Conservation (phyloP, 208 protist species). For the Trypanosoma brucei region DNA sequence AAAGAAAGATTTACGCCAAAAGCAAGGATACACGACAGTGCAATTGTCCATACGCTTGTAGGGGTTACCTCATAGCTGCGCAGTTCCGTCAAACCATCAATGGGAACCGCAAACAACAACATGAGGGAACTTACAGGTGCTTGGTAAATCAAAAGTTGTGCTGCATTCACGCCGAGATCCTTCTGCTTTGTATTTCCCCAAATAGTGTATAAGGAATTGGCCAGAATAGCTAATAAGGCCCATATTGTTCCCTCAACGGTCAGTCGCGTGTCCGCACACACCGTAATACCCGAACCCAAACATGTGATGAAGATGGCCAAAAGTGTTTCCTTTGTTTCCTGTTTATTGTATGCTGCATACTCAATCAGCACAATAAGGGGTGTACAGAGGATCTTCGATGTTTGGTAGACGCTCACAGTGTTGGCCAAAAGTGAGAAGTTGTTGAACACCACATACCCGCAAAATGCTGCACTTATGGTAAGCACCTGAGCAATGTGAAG, state of each 20-base stretch:
- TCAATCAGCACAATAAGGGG: slow-evolving; percentile 76
- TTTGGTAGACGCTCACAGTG: slow-evolving; percentile 81
- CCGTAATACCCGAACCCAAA: slow-evolving; percentile 66
- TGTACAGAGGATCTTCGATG: slow-evolving; percentile 82
- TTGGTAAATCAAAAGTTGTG: slow-evolving; percentile 90
- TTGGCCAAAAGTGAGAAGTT: slow-evolving; percentile 84
- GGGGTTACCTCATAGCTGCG: slow-evolving; percentile 43
- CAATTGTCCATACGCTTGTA: slow-evolving; percentile 56
- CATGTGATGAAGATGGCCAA: slow-evolving; percentile 74
- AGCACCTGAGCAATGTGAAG: slow-evolving; percentile 40
- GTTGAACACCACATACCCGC: slow-evolving; percentile 84
- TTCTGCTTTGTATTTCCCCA: slow-evolving; percentile 88
- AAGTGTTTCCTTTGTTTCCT: slow-evolving; percentile 31
- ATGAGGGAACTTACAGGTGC: slow-evolving; percentile 70
- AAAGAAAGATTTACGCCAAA: slow-evolving; percentile 91
- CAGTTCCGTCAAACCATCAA: slow-evolving; percentile 53
- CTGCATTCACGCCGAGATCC: slow-evolving; percentile 62
- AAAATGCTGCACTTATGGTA: slow-evolving; percentile 70
- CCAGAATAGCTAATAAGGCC: slow-evolving; percentile 52
- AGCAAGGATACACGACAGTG: slow-evolving; percentile 69
- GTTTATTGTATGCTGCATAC: slow-evolving; percentile 39
- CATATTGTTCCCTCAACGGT: slow-evolving; percentile 61
- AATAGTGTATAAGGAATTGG: slow-evolving; percentile 89
- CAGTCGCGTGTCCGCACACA: slow-evolving; percentile 57
- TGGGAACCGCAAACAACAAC: slow-evolving; percentile 51